Base-by-base conservation (phyloP, 1,139 yeast species). In the Casaregolazyma suthepensis region DNA sequence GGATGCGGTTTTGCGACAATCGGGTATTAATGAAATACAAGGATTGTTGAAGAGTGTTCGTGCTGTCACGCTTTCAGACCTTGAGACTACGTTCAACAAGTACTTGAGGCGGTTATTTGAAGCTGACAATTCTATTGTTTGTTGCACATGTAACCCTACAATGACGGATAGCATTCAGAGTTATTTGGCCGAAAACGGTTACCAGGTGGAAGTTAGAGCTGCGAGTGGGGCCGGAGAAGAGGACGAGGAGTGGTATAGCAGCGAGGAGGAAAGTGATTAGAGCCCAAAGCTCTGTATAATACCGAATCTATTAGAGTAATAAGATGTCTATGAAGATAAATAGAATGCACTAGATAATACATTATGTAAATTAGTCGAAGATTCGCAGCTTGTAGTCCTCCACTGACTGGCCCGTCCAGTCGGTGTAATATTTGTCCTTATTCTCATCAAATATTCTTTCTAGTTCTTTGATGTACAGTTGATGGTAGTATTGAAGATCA, bases 81-180 rank as follows among this genome's bases (percentile, higher is more conserved):
- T 93, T 57, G 70, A 77, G 35, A 66, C 74, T 20, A 79, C 78
- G 2, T 74, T 87, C 68, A 74, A 78, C 44, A 78, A 76, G 59
- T 87, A 87, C 52, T 46, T 70, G 17, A 46, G 61, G 48, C 71
- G 71, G 4, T 52, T 91, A 54, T 91, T 91, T 66, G 76, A 80
- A 43, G 61, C 82, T 2, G 64, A 72, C 0, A 69, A 69, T 1
- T 82, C 94, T 4, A 72, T 79, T 46, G 76, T 87, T 6, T 90
- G 89, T 64, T 73, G 85, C 9, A 82, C 91, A 61, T 79, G 93
- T 55, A 90, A 93, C 58, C 85, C 93, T 4, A 74, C 83, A 1
- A 85, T 83, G 63, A 67, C 74, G 1, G 80, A 74, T 0, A 73
- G 71, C 5, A 72, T 87, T 55, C 69, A 71, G 44, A 66, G 66